Conservation (phyloP, 2,329 filamentous ascomycete genomes). For the Botrytis paeoniae region DNA sequence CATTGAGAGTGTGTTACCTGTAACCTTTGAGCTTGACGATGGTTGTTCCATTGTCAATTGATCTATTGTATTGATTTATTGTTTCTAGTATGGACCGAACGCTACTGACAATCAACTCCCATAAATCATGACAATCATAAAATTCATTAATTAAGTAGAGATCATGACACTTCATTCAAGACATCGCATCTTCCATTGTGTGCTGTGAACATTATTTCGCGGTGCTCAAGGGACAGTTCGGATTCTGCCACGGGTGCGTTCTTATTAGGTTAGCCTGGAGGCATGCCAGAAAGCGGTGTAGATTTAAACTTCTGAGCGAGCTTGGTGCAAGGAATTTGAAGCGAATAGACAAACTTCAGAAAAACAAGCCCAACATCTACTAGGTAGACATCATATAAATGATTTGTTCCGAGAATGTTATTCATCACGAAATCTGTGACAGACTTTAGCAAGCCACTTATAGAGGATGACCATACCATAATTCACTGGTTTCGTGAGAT, state of each 20-base stretch:
- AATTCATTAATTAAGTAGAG: conserved; percentile 6
- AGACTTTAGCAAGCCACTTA: not conserved
- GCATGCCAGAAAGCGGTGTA: not conserved
- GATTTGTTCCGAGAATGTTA: not conserved
- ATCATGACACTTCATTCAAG: not conserved
- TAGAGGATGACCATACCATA: not conserved
- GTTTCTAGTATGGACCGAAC: not conserved
- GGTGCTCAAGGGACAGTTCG: not conserved
- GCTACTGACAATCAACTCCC: not conserved
- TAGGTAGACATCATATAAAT: not conserved
- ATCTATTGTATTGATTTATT: not conserved
- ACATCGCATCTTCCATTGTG: conserved; percentile 3
- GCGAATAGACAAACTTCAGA: not conserved
- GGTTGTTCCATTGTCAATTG: conserved; percentile 58
- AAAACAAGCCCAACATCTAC: not conserved
- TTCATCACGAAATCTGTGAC: not conserved
- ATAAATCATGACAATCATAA: conserved; percentile 14
- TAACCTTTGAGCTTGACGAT: conserved; percentile 73
- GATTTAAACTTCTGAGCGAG: not conserved
- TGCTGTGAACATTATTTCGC: conserved; percentile 1
- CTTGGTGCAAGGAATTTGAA: not conserved
- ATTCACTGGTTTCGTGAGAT: too few species aligned
- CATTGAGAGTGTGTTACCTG: conserved; percentile 48
- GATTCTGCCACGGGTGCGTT: not conserved
- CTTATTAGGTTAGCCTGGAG: not conserved